phyloP scores from a whole-genome alignment of 2,329 filamentous ascomycete genomes.

The Talaromyces albobiverticillius region DNA sequence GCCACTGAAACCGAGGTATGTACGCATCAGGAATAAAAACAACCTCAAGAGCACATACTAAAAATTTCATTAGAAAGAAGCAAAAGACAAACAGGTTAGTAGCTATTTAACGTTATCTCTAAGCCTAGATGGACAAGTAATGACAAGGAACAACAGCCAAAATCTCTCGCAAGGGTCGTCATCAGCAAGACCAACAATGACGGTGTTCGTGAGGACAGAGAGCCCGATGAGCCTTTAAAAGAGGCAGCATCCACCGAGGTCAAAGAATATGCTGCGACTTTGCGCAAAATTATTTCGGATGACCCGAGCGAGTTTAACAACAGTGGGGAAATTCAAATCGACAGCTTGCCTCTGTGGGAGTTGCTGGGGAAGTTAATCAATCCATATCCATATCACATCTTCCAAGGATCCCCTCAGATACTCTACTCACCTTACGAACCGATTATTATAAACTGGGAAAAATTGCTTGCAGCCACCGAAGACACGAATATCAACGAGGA shows the following conservation, averaged over 20 bases:
- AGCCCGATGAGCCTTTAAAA: background rate
- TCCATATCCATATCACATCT: background rate
- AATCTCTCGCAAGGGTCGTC: background rate
- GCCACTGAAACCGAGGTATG: background rate
- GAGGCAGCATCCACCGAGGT: background rate
- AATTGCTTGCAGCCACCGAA: background rate
- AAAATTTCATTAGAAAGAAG: too few relatives aligned
- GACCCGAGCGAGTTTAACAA: background rate
- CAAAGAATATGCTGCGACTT: background rate
- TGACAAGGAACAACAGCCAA: background rate
- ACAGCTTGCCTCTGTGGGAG: background rate
- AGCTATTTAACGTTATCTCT: background rate
- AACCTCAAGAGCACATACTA: too few relatives aligned
- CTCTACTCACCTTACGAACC: background rate
- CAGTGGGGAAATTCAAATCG: background rate
- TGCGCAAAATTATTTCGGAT: background rate
- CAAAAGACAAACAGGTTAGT: background rate
- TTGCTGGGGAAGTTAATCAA: background rate
- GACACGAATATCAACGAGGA: background rate
- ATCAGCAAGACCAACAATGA: background rate
- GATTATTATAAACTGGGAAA: constrained; percentile 1
- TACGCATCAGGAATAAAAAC: too few relatives aligned
- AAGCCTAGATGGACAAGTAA: too few relatives aligned
- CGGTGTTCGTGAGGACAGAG: background rate
- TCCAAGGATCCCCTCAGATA: background rate